phyloP scores from a whole-genome alignment of 495 filamentous ascomycete species.

The Hyaloscypha bicolor region DNA sequence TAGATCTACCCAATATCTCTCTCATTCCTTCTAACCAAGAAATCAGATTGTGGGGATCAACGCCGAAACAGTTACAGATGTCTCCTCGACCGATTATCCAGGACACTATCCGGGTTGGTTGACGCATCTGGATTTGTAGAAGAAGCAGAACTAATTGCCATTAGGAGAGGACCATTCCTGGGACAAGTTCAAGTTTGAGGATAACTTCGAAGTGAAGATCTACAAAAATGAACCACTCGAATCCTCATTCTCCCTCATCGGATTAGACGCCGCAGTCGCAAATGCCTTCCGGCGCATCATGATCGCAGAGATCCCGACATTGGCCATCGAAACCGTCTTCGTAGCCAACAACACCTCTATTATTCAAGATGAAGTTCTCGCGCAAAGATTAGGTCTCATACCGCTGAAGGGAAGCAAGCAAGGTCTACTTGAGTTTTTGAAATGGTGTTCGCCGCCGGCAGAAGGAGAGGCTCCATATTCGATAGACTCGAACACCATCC shows the following conservation, averaged over 20 bases:
- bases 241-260: constrained; percentile 85
- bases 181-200: constrained; percentile 73
- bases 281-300: constrained; percentile 98
- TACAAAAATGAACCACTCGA: constrained; percentile 77
- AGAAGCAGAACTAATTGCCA: not conserved
- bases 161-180: constrained; percentile 77
- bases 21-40: not conserved
- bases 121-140: not conserved
- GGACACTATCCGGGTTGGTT: constrained; percentile 72
- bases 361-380: constrained; percentile 95
- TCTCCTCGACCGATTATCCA: constrained; percentile 87
- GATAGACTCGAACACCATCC: constrained; percentile 80
- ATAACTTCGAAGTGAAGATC: constrained; percentile 73
- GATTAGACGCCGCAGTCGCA: constrained; percentile 87
- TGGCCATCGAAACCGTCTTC: constrained; percentile 92
- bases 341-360: constrained; percentile 94
- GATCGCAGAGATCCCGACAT: constrained; percentile 89
- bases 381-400: constrained; percentile 85
- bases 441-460: constrained; percentile 67
- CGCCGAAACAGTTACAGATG: constrained; percentile 84
- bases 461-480: constrained; percentile 52
- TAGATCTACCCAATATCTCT: not conserved
- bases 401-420: constrained; percentile 78
- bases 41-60: constrained; percentile 81
- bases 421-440: constrained; percentile 72